Evolutionary conservation across 2,329 filamentous ascomycete genomes (phyloP).

Genomic region (Botryotinia narcissicola): DNA sequence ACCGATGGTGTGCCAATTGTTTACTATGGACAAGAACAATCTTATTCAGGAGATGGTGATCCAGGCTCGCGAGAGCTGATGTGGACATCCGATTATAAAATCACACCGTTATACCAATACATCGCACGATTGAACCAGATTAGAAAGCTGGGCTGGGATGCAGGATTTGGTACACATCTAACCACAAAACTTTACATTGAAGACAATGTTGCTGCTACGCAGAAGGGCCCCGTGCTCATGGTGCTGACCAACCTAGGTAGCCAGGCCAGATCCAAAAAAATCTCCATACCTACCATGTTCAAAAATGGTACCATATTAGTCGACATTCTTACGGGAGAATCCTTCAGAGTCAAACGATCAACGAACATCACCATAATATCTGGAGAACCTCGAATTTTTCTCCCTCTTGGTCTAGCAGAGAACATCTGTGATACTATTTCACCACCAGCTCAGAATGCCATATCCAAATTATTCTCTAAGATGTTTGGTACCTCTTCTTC

Average conservation of each 20-base stretch:
- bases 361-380: constrained; percentile 17
- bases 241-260: constrained; percentile 25
- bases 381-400: constrained; percentile 23
- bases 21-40: constrained; percentile 53
- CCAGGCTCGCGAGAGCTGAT: constrained; percentile 45
- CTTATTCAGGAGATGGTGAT: constrained; percentile 42
- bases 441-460: constrained; percentile 1
- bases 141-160: constrained; percentile 24
- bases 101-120: constrained; percentile 26
- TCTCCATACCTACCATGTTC: constrained; percentile 21
- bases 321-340: constrained; percentile 23
- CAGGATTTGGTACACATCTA: constrained; percentile 25
- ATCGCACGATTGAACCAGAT: constrained; percentile 23
- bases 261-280: constrained; percentile 8
- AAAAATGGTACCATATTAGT: constrained; percentile 23
- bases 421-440: constrained; percentile 19
- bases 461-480: constrained; percentile 1
- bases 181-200: constrained; percentile 19
- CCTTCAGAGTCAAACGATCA: constrained; percentile 21
- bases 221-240: constrained; percentile 26
- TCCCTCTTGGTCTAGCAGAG: constrained; percentile 19
- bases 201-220: constrained; percentile 12
- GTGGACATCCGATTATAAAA: constrained; percentile 44
- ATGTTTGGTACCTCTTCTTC: neutral
- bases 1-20: constrained; percentile 51